Base-by-base conservation (phyloP, 2,329 filamentous ascomycete species). In the Aspergillus sp. region DNA sequence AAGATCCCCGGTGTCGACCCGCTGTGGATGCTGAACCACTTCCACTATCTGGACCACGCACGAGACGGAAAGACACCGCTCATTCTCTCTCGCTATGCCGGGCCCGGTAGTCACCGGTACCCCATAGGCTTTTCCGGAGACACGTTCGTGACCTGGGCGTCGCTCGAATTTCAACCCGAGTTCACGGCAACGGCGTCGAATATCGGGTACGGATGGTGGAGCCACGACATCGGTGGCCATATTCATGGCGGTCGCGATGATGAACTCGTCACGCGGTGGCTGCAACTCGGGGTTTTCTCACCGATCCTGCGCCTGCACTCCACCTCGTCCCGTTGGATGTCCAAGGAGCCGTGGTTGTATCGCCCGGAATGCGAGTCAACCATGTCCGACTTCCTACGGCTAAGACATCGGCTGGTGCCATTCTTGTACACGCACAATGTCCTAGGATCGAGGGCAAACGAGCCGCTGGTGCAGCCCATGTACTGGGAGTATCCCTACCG, bases 191-290 rank as follows among this genome's bases (percentile, higher is more conserved):
- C 84, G 0, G 84, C 86, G 0, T 86, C 84, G 10, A 89, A 89
- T 69, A 87, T 89, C 59, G 86, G 86, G 0, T 89, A 86, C 62
- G 86, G 85, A 2, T 88, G 86, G 85, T 89, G 86, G 86, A 86
- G 83, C 53, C 86, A 89, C 69, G 86, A 89, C 63, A 87, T 89
- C 29, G 86, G 86, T n/a, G 86, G 86, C 0, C 86, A 89, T 67
- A 82, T 84, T 65, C 69, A 72, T 2, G 86, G 86, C 4, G 73
- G 73, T 45, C 80, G 82, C 6, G 83, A 86, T 53, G 85, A 87
- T 54, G 84, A 89, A 65, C 75, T 87, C 7, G 78, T 81, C 1
- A 79, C 82, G 1, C 80, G 86, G 18, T 89, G 86, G 86, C 78
- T 87, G 0, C 86, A 89, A 67, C 77, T 85, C 2, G 86, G 86